These are phyloP conservation scores for Beauveria varroae DNA, from an alignment of 2,329 filamentous ascomycete species.

Conservation along the genomic window DNA sequence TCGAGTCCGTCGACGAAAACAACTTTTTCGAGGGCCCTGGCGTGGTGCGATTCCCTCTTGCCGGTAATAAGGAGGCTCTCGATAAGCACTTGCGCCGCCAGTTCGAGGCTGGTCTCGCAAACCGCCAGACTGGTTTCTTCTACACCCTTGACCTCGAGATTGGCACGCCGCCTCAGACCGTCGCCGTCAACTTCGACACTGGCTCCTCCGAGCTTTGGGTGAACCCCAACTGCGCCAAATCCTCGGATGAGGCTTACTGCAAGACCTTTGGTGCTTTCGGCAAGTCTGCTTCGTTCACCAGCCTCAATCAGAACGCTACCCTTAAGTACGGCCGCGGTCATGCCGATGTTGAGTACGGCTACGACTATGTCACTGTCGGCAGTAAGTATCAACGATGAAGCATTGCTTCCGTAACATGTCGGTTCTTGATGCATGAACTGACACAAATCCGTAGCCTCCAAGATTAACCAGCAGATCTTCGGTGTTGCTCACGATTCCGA, in stretches of 20 bases:
- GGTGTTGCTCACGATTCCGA: constrained; percentile 28
- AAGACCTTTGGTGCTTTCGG: constrained; percentile 23
- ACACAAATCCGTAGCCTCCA: constrained; percentile 17
- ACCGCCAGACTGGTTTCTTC: constrained; percentile 25
- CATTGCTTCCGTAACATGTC: not conserved
- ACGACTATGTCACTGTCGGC: constrained; percentile 26
- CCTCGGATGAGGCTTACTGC: constrained; percentile 22
- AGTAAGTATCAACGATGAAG: constrained; percentile 18
- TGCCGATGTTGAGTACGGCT: constrained; percentile 26
- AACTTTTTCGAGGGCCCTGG: constrained; percentile 14
- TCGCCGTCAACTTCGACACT: constrained; percentile 34
- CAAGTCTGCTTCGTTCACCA: constrained; percentile 22
- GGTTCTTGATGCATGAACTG: not conserved
- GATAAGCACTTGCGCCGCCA: constrained; percentile 25
- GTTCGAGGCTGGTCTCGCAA: constrained; percentile 17
- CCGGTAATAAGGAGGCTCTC: constrained; percentile 20
- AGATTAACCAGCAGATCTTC: constrained; percentile 27
- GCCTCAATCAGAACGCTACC: constrained; percentile 19
- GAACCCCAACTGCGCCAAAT: constrained; percentile 30
- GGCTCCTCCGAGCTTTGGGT: constrained; percentile 36
- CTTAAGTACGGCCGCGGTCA: constrained; percentile 27
- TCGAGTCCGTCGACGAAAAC: constrained; percentile 12
- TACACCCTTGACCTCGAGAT: constrained; percentile 32
- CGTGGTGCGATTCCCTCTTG: constrained; percentile 24
- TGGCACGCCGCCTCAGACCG: constrained; percentile 30